These are phyloP conservation scores for Trichoderma reesei DNA, from an alignment of 495 filamentous ascomycete genomes.

Conservation along the genomic window DNA sequence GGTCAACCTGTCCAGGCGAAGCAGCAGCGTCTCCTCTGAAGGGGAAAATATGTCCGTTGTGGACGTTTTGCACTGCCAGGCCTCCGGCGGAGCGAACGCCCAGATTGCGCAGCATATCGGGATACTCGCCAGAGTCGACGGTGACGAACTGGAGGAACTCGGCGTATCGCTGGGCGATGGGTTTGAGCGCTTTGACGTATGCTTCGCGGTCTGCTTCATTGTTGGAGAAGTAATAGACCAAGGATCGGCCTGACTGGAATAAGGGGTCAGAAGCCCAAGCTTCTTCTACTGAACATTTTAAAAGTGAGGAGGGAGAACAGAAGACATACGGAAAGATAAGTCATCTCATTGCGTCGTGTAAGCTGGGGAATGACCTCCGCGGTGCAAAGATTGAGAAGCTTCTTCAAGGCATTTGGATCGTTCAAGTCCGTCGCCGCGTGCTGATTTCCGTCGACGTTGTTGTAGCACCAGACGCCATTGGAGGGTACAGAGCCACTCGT, in stretches of 20 bases:
- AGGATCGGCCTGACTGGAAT: slow-evolving; percentile 32
- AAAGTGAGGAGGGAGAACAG: background rate
- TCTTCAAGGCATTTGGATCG: slow-evolving; percentile 22
- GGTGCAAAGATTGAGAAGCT: slow-evolving; percentile 27
- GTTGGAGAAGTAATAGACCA: slow-evolving; percentile 35
- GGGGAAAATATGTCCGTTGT: slow-evolving; percentile 33
- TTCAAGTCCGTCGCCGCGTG: slow-evolving; percentile 24
- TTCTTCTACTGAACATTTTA: background rate
- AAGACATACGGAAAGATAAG: slow-evolving; percentile 28
- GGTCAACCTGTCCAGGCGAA: slow-evolving; percentile 26
- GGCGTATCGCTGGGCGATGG: slow-evolving; percentile 37
- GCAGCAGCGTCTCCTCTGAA: slow-evolving; percentile 22
- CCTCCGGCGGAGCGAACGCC: slow-evolving; percentile 25
- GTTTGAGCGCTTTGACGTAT: slow-evolving; percentile 26
- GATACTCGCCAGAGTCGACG: slow-evolving; percentile 37
- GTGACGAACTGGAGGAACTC: slow-evolving; percentile 40
- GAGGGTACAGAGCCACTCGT: slow-evolving; percentile 13
- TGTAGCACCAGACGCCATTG: slow-evolving; percentile 28
- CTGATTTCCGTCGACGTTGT: slow-evolving; percentile 29
- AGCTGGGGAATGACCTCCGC: slow-evolving; percentile 34
- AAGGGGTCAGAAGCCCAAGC: background rate
- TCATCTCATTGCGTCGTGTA: slow-evolving; percentile 33
- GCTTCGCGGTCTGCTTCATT: slow-evolving; percentile 18
- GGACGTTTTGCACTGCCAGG: slow-evolving; percentile 35
- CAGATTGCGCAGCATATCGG: slow-evolving; percentile 31